Conservation (phyloP, 1,284 basidiomycete species). For the Trichosporon inkin region DNA sequence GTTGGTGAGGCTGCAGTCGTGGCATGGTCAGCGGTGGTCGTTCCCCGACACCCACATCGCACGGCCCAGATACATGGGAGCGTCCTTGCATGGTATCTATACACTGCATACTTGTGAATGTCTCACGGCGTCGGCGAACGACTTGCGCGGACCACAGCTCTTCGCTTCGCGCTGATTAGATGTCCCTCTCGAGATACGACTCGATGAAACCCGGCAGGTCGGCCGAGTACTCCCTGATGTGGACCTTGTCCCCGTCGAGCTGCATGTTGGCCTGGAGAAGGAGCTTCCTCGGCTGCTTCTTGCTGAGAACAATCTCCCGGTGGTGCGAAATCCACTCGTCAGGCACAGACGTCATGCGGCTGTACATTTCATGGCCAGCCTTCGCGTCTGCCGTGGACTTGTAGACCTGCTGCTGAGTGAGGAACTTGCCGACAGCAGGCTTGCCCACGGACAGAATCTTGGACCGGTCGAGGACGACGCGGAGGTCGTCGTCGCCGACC, state of each 20-base stretch:
- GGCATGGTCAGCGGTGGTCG: neutral
- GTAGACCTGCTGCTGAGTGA: constrained; percentile 22
- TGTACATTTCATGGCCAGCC: constrained; percentile 18
- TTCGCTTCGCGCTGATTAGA: constrained; percentile 6
- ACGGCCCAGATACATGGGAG: neutral
- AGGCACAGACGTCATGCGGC: constrained; percentile 12
- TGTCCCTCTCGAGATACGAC: constrained; percentile 21
- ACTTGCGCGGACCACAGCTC: too few species aligned
- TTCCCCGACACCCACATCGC: neutral
- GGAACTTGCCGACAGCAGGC: constrained; percentile 20
- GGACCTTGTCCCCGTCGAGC: constrained; percentile 17
- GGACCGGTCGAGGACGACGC: constrained; percentile 16
- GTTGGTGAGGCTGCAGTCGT: too few species aligned
- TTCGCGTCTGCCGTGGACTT: constrained; percentile 22
- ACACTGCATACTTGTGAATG: neutral
- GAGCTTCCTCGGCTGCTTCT: constrained; percentile 23
- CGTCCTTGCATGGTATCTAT: neutral
- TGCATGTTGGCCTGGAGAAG: constrained; percentile 25
- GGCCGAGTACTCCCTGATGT: constrained; percentile 19
- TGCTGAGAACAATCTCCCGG: constrained; percentile 19
- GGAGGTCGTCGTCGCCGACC: constrained; percentile 19
- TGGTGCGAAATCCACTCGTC: constrained; percentile 17
- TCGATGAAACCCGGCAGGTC: constrained; percentile 19
- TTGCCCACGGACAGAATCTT: constrained; percentile 17
- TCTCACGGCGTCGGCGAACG: neutral